Evolutionary conservation across 805 yeast species (phyloP), one percentile per base, ranked within the genome.

Genomic region (Saccharomycopsis javanensis): DNA sequence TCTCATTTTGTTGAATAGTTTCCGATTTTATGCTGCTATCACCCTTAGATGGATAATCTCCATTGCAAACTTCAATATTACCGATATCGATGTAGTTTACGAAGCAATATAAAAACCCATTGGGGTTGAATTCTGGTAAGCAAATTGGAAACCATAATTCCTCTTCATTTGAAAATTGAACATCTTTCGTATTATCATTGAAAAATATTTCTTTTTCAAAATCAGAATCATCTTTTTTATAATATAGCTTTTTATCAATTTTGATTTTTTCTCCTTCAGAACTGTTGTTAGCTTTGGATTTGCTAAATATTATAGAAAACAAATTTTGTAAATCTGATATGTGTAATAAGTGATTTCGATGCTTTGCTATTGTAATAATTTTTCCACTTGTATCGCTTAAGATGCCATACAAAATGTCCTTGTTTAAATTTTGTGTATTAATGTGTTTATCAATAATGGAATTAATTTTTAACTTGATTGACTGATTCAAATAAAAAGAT

Each of bases 141-240:
- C 99, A 92, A 0, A 92, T 75, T 0, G 99, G 99, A 11, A 88
- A 79, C 98, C 98, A 94, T 58, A 89, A 80, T 65, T 91, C 97
- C 63, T 86, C 86, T 57, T 75, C 72, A 16, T 67, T 68, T 8
- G 69, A 56, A 53, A 60, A 60, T 27, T 60, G 60, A 7, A 60
- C 56, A 18, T 60, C 60, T 50, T 53, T 53, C 16, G 27, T 52
- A 52, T n/a, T 42, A 28, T 54, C 57, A 13, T 50, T 57, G 7
- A 46, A 52, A 51, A 37, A 33, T 11, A 35, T 30, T 28, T 30
- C 45, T 5, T 30, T 33, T 15, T 51, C 28, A 3, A 42, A 23
- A 13, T 30, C 31, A 50, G 48, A 25, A 33, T 45, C 48, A 13
- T 55, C 51, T 27, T 57, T 31, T 11, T 28, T 20, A 18, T 46